These are phyloP conservation scores for Cryptococcus sp. DNA, from an alignment of 1,284 basidiomycete species.

Conservation along the genomic window DNA sequence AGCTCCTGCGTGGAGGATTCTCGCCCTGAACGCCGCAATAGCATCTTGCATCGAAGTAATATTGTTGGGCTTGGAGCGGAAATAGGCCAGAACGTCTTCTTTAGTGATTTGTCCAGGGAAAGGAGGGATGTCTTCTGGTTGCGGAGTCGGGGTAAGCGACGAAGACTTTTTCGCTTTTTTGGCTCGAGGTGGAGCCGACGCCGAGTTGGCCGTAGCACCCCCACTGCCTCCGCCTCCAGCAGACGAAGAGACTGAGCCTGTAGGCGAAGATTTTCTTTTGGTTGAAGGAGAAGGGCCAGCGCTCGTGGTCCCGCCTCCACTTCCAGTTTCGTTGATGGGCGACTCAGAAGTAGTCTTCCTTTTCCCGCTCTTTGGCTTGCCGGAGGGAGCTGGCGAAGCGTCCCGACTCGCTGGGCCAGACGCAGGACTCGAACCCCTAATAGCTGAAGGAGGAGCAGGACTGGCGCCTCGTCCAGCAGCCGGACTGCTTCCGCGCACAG, in stretches of 20 bases:
- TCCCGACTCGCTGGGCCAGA: constrained; percentile 18
- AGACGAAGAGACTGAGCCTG: neutral
- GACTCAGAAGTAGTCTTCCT: constrained; percentile 20
- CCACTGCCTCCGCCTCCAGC: neutral
- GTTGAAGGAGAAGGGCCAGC: constrained; percentile 7
- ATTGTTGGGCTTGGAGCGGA: constrained; percentile 18
- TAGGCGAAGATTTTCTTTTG: constrained; percentile 19
- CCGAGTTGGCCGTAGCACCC: constrained; percentile 10
- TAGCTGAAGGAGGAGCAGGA: constrained; percentile 17
- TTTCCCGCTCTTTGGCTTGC: constrained; percentile 1
- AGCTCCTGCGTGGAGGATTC: constrained; percentile 21
- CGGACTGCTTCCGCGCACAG: constrained; percentile 11
- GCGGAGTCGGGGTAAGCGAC: constrained; percentile 44
- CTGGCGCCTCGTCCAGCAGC: constrained; percentile 12
- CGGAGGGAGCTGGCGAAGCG: constrained; percentile 22
- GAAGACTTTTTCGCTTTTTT: constrained; percentile 54
- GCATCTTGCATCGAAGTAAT: constrained; percentile 28
- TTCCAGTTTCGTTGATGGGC: constrained; percentile 8
- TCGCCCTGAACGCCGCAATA: constrained; percentile 32
- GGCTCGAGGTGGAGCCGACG: neutral
- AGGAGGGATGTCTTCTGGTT: constrained; percentile 21
- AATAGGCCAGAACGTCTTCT: constrained; percentile 41
- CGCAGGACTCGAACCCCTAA: constrained; percentile 9
- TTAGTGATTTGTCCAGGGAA: constrained; percentile 43
- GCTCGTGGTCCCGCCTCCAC: neutral